phyloP scores from a whole-genome alignment of 2,329 filamentous ascomycete species.

The Torrubiella hemipterigena region DNA sequence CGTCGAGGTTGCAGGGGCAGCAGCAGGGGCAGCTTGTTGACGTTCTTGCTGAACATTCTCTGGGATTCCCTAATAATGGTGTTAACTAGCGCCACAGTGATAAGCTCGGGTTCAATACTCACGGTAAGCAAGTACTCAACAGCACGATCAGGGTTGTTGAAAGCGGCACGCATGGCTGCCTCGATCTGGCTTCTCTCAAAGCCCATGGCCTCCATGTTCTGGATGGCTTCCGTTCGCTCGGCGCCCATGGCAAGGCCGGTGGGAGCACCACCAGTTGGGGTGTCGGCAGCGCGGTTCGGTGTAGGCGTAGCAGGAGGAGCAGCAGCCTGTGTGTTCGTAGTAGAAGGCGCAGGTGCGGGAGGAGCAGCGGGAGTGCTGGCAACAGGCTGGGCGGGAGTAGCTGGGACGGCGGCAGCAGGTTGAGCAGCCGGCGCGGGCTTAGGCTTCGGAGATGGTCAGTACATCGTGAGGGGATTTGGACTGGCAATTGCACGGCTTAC shows the following conservation, averaged over 20 bases:
- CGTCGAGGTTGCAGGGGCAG: slow-evolving; percentile 29
- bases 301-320: slow-evolving; percentile 34
- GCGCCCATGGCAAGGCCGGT: slow-evolving; percentile 70
- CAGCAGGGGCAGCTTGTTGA: slow-evolving; percentile 32
- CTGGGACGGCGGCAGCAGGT: slow-evolving; percentile 40
- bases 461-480: not conserved
- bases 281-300: slow-evolving; percentile 40
- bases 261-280: slow-evolving; percentile 33
- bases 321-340: slow-evolving; percentile 36
- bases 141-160: slow-evolving; percentile 91
- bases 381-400: slow-evolving; percentile 42
- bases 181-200: slow-evolving; percentile 84
- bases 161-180: slow-evolving; percentile 88
- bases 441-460: slow-evolving; percentile 32
- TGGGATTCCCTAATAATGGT: slow-evolving; percentile 65
- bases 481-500: slow-evolving; percentile 32
- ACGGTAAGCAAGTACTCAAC: slow-evolving; percentile 91
- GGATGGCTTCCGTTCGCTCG: slow-evolving; percentile 69
- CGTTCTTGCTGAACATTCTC: slow-evolving; percentile 68
- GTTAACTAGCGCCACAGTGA: slow-evolving; percentile 4
- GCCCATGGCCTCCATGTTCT: slow-evolving; percentile 95
- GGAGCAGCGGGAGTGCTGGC: slow-evolving; percentile 51
- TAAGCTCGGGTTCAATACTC: slow-evolving; percentile 21
- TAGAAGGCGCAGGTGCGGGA: slow-evolving; percentile 23
- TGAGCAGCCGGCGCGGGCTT: slow-evolving; percentile 45